Evolutionary conservation across 2,329 filamentous ascomycete genomes (phyloP).

Genomic region (Phialophora tarda): DNA sequence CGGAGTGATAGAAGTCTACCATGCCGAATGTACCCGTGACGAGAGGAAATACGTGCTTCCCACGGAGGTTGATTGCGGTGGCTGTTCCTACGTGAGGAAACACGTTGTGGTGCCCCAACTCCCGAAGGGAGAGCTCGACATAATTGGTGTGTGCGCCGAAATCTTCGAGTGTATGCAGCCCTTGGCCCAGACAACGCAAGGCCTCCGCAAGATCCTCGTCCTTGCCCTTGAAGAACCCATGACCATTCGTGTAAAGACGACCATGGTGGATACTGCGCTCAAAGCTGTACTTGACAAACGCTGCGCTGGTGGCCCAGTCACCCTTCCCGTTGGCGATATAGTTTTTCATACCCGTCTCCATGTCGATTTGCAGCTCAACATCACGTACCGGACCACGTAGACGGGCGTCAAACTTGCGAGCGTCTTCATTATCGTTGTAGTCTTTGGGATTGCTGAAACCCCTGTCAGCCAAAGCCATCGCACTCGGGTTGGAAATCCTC

Average conservation of each 20-base stretch:
- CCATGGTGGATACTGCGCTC: constrained; percentile 77
- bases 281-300: constrained; percentile 79
- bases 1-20: constrained; percentile 83
- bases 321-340: constrained; percentile 93
- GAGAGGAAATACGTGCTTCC: constrained; percentile 72
- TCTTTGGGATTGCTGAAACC: constrained; percentile 70
- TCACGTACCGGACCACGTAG: constrained; percentile 78
- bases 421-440: constrained; percentile 86
- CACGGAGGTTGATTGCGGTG: constrained; percentile 69
- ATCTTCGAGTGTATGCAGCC: constrained; percentile 81
- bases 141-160: constrained; percentile 81
- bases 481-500: constrained; percentile 30
- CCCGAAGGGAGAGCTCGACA: constrained; percentile 75
- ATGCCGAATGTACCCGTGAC: constrained; percentile 77
- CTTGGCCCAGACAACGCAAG: constrained; percentile 75
- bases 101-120: constrained; percentile 70
- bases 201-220: constrained; percentile 82
- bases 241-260: constrained; percentile 72
- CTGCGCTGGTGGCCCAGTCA: constrained; percentile 86
- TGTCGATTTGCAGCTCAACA: constrained; percentile 74
- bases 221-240: constrained; percentile 63
- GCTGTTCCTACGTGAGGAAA: constrained; percentile 74
- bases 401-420: constrained; percentile 77
- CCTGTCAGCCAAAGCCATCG: constrained; percentile 56
- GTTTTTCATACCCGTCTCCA: constrained; percentile 93